Evolutionary conservation across 441 rosid species (phyloP).

Genomic region (Iberis amara): DNA sequence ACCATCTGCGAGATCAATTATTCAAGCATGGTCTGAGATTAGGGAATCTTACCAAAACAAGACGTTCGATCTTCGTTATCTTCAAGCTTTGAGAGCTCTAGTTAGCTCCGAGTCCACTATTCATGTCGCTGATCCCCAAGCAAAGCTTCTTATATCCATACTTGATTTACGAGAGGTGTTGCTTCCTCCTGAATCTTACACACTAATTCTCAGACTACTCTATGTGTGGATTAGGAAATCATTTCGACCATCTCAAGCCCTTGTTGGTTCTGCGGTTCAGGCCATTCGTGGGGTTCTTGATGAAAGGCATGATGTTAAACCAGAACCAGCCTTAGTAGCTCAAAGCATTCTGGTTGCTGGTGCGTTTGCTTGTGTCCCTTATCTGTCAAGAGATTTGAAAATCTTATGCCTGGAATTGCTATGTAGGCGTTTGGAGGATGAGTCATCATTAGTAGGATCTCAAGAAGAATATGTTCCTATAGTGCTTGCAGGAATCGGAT

Average conservation of each 20-base stretch:
- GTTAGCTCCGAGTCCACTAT: constrained; percentile 57
- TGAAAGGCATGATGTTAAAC: constrained; percentile 27
- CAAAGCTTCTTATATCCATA: constrained; percentile 68
- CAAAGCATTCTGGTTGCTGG: constrained; percentile 65
- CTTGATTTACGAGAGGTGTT: constrained; percentile 41
- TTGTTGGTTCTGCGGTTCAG: constrained; percentile 59
- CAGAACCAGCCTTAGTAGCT: constrained; percentile 43
- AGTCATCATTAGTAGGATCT: constrained; percentile 36
- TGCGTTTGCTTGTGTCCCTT: constrained; percentile 55
- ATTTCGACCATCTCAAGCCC: constrained; percentile 48
- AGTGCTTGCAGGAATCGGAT: constrained; percentile 83
- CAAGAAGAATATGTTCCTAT: constrained; percentile 39
- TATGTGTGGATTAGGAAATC: constrained; percentile 89
- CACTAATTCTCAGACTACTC: constrained; percentile 59
- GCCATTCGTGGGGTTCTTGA: constrained; percentile 40
- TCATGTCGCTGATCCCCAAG: constrained; percentile 89
- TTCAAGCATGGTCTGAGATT: constrained; percentile 89
- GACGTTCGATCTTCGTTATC: constrained; percentile 44
- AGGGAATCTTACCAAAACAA: constrained; percentile 56
- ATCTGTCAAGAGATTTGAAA: constrained; percentile 49
- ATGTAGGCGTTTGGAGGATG: constrained; percentile 52
- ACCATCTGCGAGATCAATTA: constrained; percentile 68
- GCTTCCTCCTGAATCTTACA: constrained; percentile 50
- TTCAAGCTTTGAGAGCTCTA: constrained; percentile 62
- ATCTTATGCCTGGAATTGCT: constrained; percentile 51